These are phyloP conservation scores for Acanthamoeba lenticulata DNA, from an alignment of 208 protist genomes.

Conservation along the genomic window DNA sequence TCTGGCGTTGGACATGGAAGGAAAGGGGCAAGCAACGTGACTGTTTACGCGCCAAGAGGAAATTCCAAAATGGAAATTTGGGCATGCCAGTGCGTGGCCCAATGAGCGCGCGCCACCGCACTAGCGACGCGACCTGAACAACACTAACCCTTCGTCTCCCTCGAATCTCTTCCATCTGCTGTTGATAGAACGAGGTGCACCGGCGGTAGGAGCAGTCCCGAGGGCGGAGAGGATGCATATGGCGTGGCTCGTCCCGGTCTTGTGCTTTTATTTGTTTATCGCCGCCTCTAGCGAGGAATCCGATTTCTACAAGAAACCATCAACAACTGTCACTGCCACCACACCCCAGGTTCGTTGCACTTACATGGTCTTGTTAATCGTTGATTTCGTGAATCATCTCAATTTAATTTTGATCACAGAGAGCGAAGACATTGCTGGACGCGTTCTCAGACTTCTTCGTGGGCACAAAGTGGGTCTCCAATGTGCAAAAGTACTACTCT, in stretches of 20 bases:
- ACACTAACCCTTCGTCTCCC: too few relatives aligned
- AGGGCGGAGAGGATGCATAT: too few relatives aligned
- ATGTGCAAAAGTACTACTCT: conserved; percentile 14
- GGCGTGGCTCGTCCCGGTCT: not conserved
- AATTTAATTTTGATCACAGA: not conserved
- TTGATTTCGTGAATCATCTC: not conserved
- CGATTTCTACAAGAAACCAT: not conserved
- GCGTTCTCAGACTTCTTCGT: conserved; percentile 19
- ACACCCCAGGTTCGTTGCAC: not conserved
- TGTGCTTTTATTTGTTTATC: not conserved
- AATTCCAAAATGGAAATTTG: too few relatives aligned
- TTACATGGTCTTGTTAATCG: not conserved
- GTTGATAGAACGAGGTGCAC: too few relatives aligned
- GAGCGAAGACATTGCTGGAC: conserved; percentile 12
- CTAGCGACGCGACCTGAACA: too few relatives aligned
- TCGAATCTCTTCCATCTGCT: too few relatives aligned
- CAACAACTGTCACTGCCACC: not conserved
- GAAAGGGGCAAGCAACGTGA: too few relatives aligned
- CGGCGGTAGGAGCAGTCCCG: too few relatives aligned
- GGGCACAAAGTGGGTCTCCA: not conserved
- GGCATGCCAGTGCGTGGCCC: not conserved
- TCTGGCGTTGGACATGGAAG: too few relatives aligned
- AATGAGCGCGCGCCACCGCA: not conserved
- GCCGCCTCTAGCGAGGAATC: not conserved
- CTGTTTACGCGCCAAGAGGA: too few relatives aligned